Base-by-base conservation (phyloP, 164 flowering plant species). In the Akebia trifoliata region DNA sequence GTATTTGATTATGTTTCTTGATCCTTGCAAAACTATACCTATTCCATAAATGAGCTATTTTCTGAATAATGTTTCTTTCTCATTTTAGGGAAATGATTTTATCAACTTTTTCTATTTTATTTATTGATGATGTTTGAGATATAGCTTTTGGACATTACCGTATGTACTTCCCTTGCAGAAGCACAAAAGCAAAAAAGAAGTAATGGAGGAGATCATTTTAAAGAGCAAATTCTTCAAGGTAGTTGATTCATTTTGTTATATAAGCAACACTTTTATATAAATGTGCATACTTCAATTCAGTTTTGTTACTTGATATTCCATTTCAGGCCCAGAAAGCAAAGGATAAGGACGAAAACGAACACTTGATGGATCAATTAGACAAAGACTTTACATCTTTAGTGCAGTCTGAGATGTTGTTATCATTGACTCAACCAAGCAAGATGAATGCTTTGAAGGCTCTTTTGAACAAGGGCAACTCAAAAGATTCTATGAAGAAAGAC, bases 141-240 rank as follows among this genome's bases (percentile, higher is more conserved):
- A 34, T 29, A 21, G 7, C 32, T 30, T 35, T 12, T 29, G 34
- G 8, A 32, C 24, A 21, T 15, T 40, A 29, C 22, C 14, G 31
- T 26, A 14, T 28, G 22, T 56, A 26, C 26, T 43, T 44, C 32
- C 39, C 6, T 40, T 78, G 73, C 85, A 93, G 98, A 84, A 65
- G 60, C 86, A 61, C 39, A 93, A 87, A 71, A 83, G 72, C 71
- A 89, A 85, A 69, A 89, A 89, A 69, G 94, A 93, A 75, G 81
- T 84, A 29, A 85, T 85, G 92, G 78, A 78, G 59, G 97, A 93
- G 74, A 60, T 93, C 54, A 93, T 93, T 26, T 60, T 36, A 14
- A 93, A 89, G 71, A 85, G 92, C 85, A 92, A 89, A 61, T 75
- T 36, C 61, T 80, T 60, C 71, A 92, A 85, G 95, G 98, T 89